A percentile compares a stretch with the other conserved stretches of the same genome.
Conservation (phyloP, 169 alveolate genomes). For the Cryptosporidium xiaoi region DNA sequence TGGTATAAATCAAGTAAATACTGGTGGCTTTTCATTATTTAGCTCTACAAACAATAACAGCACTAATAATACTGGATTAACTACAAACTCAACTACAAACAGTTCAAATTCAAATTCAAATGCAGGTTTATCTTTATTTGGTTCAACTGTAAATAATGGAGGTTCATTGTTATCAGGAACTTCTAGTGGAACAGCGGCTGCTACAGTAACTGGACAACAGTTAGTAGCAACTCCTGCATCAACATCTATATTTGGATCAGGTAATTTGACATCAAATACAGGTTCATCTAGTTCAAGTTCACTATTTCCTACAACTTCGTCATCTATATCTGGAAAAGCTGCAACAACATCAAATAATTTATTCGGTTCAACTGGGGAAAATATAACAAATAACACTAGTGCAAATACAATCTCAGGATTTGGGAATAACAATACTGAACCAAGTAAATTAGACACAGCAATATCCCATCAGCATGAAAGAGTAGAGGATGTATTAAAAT, state of each 20-base stretch:
- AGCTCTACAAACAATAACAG: not conserved
- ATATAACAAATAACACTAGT: not conserved
- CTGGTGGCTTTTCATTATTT: constrained; percentile 9
- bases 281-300: not conserved
- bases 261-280: not conserved
- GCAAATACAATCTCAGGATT: not conserved
- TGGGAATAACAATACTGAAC: not conserved
- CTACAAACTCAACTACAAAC: not conserved
- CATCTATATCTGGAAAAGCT: not conserved
- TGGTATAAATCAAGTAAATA: not conserved
- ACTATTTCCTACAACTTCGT: not conserved
- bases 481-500: constrained; percentile 60
- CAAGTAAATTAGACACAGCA: constrained; percentile 2
- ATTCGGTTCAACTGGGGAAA: not conserved
- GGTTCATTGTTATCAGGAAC: not conserved
- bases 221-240: not conserved
- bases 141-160: not conserved
- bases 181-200: not conserved
- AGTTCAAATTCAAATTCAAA: not conserved
- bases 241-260: not conserved
- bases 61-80: not conserved
- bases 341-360: constrained; percentile 7
- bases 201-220: not conserved
- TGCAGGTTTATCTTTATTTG: constrained; percentile 7
- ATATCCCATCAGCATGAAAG: constrained; percentile 70